These are phyloP conservation scores for Lyophyllum decastes DNA, from an alignment of 768 basidiomycete genomes.

Conservation along the genomic window DNA sequence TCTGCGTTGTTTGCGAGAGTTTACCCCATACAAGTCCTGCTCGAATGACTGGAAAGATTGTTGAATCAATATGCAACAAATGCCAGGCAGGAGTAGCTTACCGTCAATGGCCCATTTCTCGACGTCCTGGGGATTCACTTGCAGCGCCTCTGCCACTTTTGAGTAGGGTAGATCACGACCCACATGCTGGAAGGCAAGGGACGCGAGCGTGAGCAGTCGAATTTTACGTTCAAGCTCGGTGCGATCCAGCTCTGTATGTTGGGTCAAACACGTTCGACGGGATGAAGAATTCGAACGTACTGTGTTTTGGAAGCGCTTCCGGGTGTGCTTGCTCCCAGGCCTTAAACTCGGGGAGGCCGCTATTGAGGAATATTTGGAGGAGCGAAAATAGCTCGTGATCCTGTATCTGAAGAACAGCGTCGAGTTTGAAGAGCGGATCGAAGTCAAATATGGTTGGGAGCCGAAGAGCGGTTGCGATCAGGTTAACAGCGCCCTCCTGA, in stretches of 20 bases:
- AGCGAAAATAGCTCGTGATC: constrained; percentile 73
- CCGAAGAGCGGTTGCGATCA: constrained; percentile 65
- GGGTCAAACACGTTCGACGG: constrained; percentile 5
- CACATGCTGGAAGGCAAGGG: constrained; percentile 75
- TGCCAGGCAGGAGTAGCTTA: constrained; percentile 25
- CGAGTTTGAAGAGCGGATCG: constrained; percentile 76
- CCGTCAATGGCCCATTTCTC: constrained; percentile 91
- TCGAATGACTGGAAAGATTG: constrained; percentile 63
- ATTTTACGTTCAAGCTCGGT: constrained; percentile 76
- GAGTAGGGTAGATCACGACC: constrained; percentile 74
- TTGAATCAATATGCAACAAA: constrained; percentile 5
- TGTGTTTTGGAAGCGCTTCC: constrained; percentile 51
- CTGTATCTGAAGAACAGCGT: constrained; percentile 65
- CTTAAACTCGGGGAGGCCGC: constrained; percentile 61
- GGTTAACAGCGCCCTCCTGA: constrained; percentile 54
- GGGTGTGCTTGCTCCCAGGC: constrained; percentile 59
- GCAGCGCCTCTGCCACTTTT: constrained; percentile 64
- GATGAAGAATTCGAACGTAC: constrained; percentile 38
- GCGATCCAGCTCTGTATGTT: constrained; percentile 52
- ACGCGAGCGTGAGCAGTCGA: constrained; percentile 72
- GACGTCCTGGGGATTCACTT: constrained; percentile 65
- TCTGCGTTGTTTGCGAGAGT: constrained; percentile 78
- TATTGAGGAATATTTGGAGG: constrained; percentile 72
- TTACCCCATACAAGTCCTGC: constrained; percentile 78
- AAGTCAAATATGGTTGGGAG: constrained; percentile 76